Evolutionary conservation across 2,329 filamentous ascomycete genomes (phyloP).

Genomic region (Penicillium sp.): DNA sequence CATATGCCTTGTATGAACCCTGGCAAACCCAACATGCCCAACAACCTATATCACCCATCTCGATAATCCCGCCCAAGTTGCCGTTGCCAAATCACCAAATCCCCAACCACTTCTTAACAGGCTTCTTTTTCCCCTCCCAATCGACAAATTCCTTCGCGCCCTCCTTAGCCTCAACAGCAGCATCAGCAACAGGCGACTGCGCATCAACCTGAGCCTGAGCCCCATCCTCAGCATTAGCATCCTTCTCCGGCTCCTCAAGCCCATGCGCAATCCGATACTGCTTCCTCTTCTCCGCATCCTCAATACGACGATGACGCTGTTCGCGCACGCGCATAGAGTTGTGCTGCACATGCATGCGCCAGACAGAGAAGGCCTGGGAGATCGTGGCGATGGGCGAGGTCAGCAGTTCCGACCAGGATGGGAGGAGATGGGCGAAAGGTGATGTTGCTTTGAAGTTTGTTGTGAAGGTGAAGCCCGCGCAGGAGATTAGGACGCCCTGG

Average conservation of each 20-base stretch:
- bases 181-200: constrained; percentile 42
- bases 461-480: constrained; percentile 70
- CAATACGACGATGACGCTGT: constrained; percentile 67
- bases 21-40: neutral
- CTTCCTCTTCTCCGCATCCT: constrained; percentile 82
- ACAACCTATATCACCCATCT: neutral
- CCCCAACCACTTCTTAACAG: constrained; percentile 76
- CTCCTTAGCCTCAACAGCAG: constrained; percentile 34
- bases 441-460: constrained; percentile 76
- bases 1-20: neutral
- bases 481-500: constrained; percentile 63
- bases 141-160: constrained; percentile 33
- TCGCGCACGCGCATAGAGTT: constrained; percentile 65
- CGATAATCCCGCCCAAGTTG: neutral
- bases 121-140: constrained; percentile 46
- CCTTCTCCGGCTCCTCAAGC: constrained; percentile 52
- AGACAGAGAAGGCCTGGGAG: constrained; percentile 64
- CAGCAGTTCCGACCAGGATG: constrained; percentile 64
- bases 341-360: constrained; percentile 71
- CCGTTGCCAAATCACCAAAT: constrained; percentile 58
- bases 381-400: constrained; percentile 66
- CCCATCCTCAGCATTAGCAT: constrained; percentile 25
- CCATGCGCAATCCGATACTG: constrained; percentile 85
- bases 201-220: constrained; percentile 32
- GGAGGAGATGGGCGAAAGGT: constrained; percentile 74